Conservation (phyloP, 2,329 filamentous ascomycete genomes). For the Cladosporium colombiae region DNA sequence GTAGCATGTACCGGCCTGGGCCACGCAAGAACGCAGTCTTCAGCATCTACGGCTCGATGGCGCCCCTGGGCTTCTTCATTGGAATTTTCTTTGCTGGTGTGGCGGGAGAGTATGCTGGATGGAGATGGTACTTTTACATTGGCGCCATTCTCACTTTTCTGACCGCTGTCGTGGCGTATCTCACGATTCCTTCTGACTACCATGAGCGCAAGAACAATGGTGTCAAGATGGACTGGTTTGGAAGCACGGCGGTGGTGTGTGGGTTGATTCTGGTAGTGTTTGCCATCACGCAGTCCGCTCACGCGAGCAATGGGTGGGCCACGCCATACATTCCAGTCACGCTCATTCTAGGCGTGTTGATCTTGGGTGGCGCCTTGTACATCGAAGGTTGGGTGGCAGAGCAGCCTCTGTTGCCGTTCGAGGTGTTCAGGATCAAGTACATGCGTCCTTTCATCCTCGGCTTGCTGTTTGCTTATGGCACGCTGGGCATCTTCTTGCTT, state of each 20-base stretch:
- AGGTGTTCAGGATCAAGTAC: slow-evolving; percentile 68
- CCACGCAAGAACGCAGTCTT: slow-evolving; percentile 41
- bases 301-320: slow-evolving; percentile 69
- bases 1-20: slow-evolving; percentile 39
- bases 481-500: slow-evolving; percentile 67
- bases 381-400: slow-evolving; percentile 70
- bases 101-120: slow-evolving; percentile 55
- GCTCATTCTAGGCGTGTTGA: slow-evolving; percentile 62
- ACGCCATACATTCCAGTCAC: slow-evolving; percentile 71
- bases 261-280: slow-evolving; percentile 72
- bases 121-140: slow-evolving; percentile 71
- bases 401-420: slow-evolving; percentile 68
- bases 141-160: slow-evolving; percentile 56
- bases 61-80: slow-evolving; percentile 57
- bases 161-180: slow-evolving; percentile 48
- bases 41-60: slow-evolving; percentile 52
- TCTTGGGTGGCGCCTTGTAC: slow-evolving; percentile 64
- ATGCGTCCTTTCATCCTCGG: slow-evolving; percentile 65
- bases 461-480: slow-evolving; percentile 68
- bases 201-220: slow-evolving; percentile 39
- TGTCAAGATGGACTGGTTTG: slow-evolving; percentile 70
- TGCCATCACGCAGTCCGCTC: slow-evolving; percentile 71
- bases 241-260: slow-evolving; percentile 60
- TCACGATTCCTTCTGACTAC: slow-evolving; percentile 54
- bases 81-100: slow-evolving; percentile 68